These are phyloP conservation scores for Termitomyces sp. DNA, from an alignment of 768 basidiomycete species.

Conservation along the genomic window DNA sequence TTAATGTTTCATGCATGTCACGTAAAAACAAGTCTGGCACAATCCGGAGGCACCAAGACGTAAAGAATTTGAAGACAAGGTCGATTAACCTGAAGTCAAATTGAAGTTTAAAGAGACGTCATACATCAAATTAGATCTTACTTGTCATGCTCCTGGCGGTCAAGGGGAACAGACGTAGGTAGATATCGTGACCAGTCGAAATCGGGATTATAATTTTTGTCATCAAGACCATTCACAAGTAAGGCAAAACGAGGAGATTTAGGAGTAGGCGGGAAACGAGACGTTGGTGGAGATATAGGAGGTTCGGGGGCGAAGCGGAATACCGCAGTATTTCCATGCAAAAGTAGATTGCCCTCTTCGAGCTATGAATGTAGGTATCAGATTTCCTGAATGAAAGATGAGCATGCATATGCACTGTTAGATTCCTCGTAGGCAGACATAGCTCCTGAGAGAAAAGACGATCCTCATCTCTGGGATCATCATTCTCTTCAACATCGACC, in stretches of 20 bases:
- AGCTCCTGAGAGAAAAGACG: slow-evolving; percentile 29
- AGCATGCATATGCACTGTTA: slow-evolving; percentile 24
- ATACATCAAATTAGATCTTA: slow-evolving; percentile 12
- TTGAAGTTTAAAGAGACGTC: background rate
- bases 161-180: slow-evolving; percentile 34
- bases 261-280: slow-evolving; percentile 33
- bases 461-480: slow-evolving; percentile 18
- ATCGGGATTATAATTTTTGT: slow-evolving; percentile 34
- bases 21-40: slow-evolving; percentile 43
- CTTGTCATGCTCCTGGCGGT: slow-evolving; percentile 40
- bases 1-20: slow-evolving; percentile 39
- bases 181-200: slow-evolving; percentile 48
- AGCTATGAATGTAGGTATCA: slow-evolving; percentile 19
- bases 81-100: slow-evolving; percentile 31
- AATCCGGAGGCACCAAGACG: slow-evolving; percentile 44
- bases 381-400: background rate
- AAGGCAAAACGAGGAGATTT: slow-evolving; percentile 34
- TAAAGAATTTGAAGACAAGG: slow-evolving; percentile 42
- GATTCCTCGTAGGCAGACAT: slow-evolving; percentile 31
- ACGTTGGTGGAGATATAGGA: slow-evolving; percentile 14
- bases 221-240: slow-evolving; percentile 32
- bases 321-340: slow-evolving; percentile 36
- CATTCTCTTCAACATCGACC: slow-evolving; percentile 13
- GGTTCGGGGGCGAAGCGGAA: slow-evolving; percentile 31
- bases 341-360: slow-evolving; percentile 33